Evolutionary conservation across 2,329 filamentous ascomycete species (phyloP).

Genomic region (Nemania serpens): DNA sequence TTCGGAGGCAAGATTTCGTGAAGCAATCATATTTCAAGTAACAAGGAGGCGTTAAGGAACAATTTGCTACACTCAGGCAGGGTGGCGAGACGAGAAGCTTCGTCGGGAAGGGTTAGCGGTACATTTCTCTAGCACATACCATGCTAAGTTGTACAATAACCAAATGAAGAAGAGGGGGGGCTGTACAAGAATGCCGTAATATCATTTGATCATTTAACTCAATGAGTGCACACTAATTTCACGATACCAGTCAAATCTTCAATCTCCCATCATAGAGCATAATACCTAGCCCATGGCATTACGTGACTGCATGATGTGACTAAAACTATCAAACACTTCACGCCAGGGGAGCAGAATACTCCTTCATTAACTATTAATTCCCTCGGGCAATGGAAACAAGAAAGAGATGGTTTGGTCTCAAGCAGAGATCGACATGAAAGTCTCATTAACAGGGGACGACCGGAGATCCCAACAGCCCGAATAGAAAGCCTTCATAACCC

Average conservation of each 20-base stretch:
- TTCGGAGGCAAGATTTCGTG: not conserved
- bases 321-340: not conserved
- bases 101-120: conserved; percentile 2
- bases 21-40: conserved; percentile 4
- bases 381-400: not conserved
- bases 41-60: conserved; percentile 17
- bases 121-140: conserved; percentile 6
- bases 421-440: not conserved
- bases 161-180: not conserved
- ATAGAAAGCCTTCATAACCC: not conserved
- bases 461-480: not conserved
- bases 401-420: not conserved
- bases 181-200: conserved; percentile 28
- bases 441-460: not conserved
- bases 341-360: conserved; percentile 6
- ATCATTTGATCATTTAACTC: conserved; percentile 1
- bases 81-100: not conserved
- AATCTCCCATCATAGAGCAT: not conserved
- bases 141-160: conserved; percentile 23
- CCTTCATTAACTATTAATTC: not conserved
- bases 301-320: not conserved
- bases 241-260: not conserved
- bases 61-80: not conserved
- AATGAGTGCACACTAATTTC: not conserved
- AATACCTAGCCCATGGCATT: not conserved